These are phyloP conservation scores for Neonectria punicea DNA, from an alignment of 2,329 filamentous ascomycete species.

Conservation along the genomic window DNA sequence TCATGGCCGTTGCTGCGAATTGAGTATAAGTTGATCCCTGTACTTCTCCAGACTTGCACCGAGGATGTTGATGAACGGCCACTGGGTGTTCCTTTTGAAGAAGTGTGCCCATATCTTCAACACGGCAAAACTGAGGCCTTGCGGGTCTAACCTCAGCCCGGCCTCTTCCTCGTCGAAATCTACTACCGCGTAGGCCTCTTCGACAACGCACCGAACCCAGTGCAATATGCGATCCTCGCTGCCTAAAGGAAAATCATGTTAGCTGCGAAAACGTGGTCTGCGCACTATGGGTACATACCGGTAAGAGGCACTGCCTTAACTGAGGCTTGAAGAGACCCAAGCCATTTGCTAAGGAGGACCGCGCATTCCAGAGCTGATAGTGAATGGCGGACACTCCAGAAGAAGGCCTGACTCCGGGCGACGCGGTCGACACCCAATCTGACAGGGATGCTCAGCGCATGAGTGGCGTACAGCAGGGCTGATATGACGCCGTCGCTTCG, in stretches of 20 bases:
- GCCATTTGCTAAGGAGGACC: slow-evolving; percentile 63
- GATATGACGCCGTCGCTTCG: slow-evolving; percentile 59
- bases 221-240: slow-evolving; percentile 58
- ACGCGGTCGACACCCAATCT: slow-evolving; percentile 65
- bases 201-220: slow-evolving; percentile 58
- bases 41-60: slow-evolving; percentile 54
- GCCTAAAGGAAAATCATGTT: slow-evolving; percentile 35
- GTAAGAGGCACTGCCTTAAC: slow-evolving; percentile 36
- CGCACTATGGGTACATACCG: slow-evolving; percentile 34
- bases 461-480: slow-evolving; percentile 63
- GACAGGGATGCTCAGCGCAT: slow-evolving; percentile 66
- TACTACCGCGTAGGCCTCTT: slow-evolving; percentile 53
- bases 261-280: not conserved
- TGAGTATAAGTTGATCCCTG: slow-evolving; percentile 34
- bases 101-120: slow-evolving; percentile 59
- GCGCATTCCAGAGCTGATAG: slow-evolving; percentile 65
- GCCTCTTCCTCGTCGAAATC: slow-evolving; percentile 50
- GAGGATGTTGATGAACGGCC: slow-evolving; percentile 59
- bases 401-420: slow-evolving; percentile 64
- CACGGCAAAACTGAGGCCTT: slow-evolving; percentile 51
- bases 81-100: slow-evolving; percentile 59
- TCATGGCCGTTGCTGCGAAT: not conserved
- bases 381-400: slow-evolving; percentile 68
- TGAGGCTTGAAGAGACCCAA: slow-evolving; percentile 44
- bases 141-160: slow-evolving; percentile 39